A percentile compares a stretch with the other conserved stretches of the same genome.
These are phyloP conservation scores for Pichia pseudocactophila DNA, from an alignment of 805 yeast genomes.

Conservation along the genomic window DNA sequence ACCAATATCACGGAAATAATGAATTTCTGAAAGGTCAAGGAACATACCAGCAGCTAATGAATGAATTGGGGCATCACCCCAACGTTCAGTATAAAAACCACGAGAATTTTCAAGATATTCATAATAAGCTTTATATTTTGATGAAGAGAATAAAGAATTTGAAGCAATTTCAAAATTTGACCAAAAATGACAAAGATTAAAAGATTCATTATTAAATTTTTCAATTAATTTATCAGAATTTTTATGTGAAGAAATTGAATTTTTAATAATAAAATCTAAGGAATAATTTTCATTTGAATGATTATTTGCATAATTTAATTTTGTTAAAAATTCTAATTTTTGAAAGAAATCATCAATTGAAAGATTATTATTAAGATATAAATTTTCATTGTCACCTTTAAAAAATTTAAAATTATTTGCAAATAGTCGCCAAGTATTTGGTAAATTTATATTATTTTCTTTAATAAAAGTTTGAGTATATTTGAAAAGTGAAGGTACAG, in stretches of 20 bases:
- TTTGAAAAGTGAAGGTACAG: slow-evolving; percentile 75
- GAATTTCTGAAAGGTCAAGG: slow-evolving; percentile 59
- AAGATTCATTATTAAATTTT: slow-evolving; percentile 56
- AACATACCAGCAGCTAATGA: slow-evolving; percentile 78
- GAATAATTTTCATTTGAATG: neutral
- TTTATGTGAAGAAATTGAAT: neutral
- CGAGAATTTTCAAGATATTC: slow-evolving; percentile 58
- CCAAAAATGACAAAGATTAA: slow-evolving; percentile 85
- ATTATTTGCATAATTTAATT: slow-evolving; percentile 19
- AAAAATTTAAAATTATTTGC: slow-evolving; percentile 32
- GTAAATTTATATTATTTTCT: slow-evolving; percentile 37
- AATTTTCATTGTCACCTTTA: slow-evolving; percentile 25
- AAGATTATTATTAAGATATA: slow-evolving; percentile 19
- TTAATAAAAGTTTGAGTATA: slow-evolving; percentile 58
- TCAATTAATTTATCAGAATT: slow-evolving; percentile 29
- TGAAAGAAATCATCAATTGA: slow-evolving; percentile 21
- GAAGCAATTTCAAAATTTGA: slow-evolving; percentile 88
- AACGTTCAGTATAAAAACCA: slow-evolving; percentile 84
- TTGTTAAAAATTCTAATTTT: slow-evolving; percentile 20
- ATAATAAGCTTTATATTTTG: slow-evolving; percentile 59
- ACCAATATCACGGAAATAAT: slow-evolving; percentile 90
- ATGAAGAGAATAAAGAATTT: slow-evolving; percentile 62
- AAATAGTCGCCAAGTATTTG: slow-evolving; percentile 66
- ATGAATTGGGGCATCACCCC: slow-evolving; percentile 98
- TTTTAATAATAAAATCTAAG: neutral